Evolutionary conservation across 352 stramenopile genomes (phyloP).

Genomic region (Discostella stelligera): DNA sequence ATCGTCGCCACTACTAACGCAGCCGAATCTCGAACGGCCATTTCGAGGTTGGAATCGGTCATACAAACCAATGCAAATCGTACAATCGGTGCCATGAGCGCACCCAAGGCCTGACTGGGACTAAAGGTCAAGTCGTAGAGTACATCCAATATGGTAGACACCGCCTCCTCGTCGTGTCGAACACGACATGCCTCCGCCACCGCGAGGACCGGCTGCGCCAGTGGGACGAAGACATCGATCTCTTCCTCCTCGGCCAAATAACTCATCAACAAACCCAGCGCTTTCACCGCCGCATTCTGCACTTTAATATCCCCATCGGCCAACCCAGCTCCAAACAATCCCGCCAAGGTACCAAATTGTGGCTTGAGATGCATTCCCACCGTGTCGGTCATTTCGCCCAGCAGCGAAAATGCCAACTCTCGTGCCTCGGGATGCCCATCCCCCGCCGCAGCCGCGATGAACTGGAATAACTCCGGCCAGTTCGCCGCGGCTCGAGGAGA

Average conservation of each 20-base stretch:
- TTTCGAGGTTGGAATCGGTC: constrained; percentile 70
- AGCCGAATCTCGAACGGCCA: constrained; percentile 78
- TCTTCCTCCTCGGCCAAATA: constrained; percentile 76
- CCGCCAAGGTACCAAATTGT: constrained; percentile 65
- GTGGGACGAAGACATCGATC: constrained; percentile 75
- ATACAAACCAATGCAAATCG: constrained; percentile 70
- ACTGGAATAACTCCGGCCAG: constrained; percentile 92
- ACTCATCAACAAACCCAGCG: constrained; percentile 72
- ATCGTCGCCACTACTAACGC: constrained; percentile 83
- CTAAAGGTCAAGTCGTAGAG: constrained; percentile 84
- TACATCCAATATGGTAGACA: constrained; percentile 83
- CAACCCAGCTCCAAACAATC: constrained; percentile 68
- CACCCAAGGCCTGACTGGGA: constrained; percentile 61
- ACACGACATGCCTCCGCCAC: constrained; percentile 71
- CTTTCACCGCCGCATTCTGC: constrained; percentile 77
- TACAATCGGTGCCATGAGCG: constrained; percentile 73
- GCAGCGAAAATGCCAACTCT: constrained; percentile 90
- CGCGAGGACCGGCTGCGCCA: constrained; percentile 79
- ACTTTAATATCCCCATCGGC: constrained; percentile 58
- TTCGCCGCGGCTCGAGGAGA: constrained; percentile 59
- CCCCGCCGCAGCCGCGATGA: constrained; percentile 88
- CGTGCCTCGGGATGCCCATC: constrained; percentile 83
- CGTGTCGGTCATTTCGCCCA: constrained; percentile 91
- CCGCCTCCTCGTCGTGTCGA: constrained; percentile 80
- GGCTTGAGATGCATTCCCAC: constrained; percentile 84